Evolutionary conservation across 768 basidiomycete species (phyloP).

Genomic region (Rhodocollybia butyracea): DNA sequence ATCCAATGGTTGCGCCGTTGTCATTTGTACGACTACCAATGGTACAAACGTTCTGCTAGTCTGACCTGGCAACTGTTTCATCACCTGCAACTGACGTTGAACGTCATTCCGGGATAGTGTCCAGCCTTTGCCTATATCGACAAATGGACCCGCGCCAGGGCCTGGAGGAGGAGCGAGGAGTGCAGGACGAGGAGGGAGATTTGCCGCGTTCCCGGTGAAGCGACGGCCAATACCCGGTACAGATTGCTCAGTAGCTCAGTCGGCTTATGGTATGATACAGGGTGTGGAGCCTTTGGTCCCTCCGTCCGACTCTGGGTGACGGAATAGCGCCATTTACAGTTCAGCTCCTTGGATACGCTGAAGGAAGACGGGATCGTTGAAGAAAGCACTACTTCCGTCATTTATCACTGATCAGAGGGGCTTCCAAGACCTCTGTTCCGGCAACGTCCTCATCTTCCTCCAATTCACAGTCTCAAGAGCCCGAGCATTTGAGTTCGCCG

Average conservation of each 20-base stretch:
- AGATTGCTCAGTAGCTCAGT: conserved; percentile 13
- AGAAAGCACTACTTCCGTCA: neutral
- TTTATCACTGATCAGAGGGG: neutral
- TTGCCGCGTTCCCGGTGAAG: conserved; percentile 67
- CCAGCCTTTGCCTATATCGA: no score
- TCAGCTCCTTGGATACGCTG: neutral
- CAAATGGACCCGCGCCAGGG: no score
- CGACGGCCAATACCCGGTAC: conserved; percentile 20
- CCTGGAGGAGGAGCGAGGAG: no score
- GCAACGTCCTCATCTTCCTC: neutral
- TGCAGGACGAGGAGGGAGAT: conserved; percentile 44
- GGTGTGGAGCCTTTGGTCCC: neutral
- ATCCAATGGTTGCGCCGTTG: no score
- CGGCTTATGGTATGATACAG: neutral
- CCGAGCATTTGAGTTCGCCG: no score
- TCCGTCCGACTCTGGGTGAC: neutral
- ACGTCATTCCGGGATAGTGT: no score
- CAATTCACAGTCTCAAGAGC: no score
- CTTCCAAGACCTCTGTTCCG: neutral
- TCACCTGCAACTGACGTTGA: no score
- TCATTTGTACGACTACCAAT: no score
- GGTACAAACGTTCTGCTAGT: no score
- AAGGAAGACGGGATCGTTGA: neutral
- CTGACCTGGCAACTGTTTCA: no score
- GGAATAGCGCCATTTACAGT: neutral